Evolutionary conservation across 2,329 filamentous ascomycete species (phyloP), one percentile per base, ranked within the genome.

Genomic region (Cercospora sp.): DNA sequence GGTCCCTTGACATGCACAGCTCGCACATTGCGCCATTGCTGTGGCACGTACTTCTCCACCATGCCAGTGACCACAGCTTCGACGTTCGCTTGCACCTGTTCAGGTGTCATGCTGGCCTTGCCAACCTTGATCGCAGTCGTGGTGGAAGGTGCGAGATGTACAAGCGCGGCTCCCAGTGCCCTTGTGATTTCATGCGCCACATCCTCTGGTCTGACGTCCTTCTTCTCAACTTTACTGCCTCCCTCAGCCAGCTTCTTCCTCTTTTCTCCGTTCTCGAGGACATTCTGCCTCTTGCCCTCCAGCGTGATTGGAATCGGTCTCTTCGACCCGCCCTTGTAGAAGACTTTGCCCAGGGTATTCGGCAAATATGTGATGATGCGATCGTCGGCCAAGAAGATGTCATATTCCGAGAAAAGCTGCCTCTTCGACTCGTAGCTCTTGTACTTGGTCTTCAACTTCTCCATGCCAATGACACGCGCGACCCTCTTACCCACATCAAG

Each of bases 321-420:
- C 86, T 98, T 98, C 71, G 82, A 82, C 16, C 90, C 92, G 66
- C 83, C 86, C 83, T 93, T 91, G 87, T 95, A 98, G 80, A 99
- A 98, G 1, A 90, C 90, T 84, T 97, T 98, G 74, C 94, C 95
- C 12, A 99, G 88, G 2, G 89, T 84, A 72, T 88, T 87, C 66
- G 94, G 92, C 68, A 98, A 85, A 68, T 86, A 84, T 67, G 86
- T 87, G 70, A 89, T 82, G 65, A 99, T 91, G 60, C 95, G 87
- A 77, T 97, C 92, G 79, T 99, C 95, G 63, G 91, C 94, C 66
- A 99, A 86, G 83, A 99, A 98, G 66, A 98, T 83, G 78, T 98
- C 95, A 80, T 97, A 93, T 80, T 97, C 92, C 55, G 88, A 84
- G 70, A 90, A 87, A 40, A 99, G 87, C 80, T 95, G 92, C 72